Evolutionary conservation across 1,284 basidiomycete genomes (phyloP).

Genomic region (Pseudozyma hubeiensis): DNA sequence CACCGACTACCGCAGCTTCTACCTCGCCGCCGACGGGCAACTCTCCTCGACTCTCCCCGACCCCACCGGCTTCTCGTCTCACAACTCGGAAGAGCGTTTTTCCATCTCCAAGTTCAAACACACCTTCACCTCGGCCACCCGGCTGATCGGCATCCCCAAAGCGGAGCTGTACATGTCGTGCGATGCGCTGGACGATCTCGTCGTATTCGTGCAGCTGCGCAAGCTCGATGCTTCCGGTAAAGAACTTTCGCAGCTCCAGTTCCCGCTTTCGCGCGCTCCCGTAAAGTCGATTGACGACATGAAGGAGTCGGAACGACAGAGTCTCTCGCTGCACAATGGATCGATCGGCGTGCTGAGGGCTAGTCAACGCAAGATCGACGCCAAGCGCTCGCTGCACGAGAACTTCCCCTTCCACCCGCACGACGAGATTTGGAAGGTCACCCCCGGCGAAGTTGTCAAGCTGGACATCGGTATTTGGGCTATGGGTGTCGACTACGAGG

Average conservation of each 20-base stretch:
- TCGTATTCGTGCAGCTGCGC: constrained; percentile 55
- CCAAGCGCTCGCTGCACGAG: constrained; percentile 17
- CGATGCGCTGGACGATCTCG: constrained; percentile 55
- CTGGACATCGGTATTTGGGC: constrained; percentile 63
- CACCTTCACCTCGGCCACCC: constrained; percentile 39
- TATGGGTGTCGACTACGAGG: constrained; percentile 54
- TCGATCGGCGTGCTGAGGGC: constrained; percentile 59
- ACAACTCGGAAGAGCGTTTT: constrained; percentile 28
- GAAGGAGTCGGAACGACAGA: constrained; percentile 11
- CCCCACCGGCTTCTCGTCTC: constrained; percentile 11
- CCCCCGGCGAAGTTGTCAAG: constrained; percentile 48
- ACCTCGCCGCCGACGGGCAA: constrained; percentile 31
- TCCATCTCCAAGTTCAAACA: constrained; percentile 42
- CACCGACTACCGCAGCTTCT: constrained; percentile 45
- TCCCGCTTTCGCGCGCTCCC: constrained; percentile 38
- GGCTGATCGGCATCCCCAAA: constrained; percentile 54
- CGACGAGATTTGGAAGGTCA: constrained; percentile 46
- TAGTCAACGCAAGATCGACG: constrained; percentile 50
- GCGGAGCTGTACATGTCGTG: constrained; percentile 54
- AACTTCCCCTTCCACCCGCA: constrained; percentile 41
- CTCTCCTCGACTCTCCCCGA: constrained; percentile 14
- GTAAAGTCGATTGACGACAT: constrained; percentile 46
- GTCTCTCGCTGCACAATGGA: constrained; percentile 36
- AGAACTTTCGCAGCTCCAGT: constrained; percentile 42
- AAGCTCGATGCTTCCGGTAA: constrained; percentile 54